These are phyloP conservation scores for Ephemerocybe angulata DNA, from an alignment of 768 basidiomycete species.

Conservation along the genomic window DNA sequence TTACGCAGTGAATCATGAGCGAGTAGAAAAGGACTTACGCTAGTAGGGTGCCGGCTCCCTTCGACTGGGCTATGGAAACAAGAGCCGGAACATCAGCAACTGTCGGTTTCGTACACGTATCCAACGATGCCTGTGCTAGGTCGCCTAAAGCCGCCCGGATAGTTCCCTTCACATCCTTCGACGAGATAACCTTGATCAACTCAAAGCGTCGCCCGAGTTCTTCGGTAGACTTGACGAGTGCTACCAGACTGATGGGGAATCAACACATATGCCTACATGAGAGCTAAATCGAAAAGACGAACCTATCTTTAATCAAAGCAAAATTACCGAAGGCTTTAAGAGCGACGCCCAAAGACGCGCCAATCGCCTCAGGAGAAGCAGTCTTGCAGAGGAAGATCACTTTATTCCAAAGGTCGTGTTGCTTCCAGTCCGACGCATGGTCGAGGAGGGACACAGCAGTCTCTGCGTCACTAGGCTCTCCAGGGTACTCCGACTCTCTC, in stretches of 20 bases:
- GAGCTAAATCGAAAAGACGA: not conserved
- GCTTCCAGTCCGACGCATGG: not conserved
- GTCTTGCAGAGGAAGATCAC: not conserved
- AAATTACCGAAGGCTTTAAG: not conserved
- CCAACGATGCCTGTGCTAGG: not conserved
- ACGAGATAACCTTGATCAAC: not conserved
- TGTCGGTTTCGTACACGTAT: not conserved
- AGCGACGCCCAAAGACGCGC: not conserved
- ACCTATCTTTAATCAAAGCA: not conserved
- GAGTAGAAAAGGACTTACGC: not conserved
- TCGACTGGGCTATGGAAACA: not conserved
- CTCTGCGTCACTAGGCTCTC: not conserved
- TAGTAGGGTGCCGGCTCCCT: not conserved
- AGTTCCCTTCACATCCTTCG: not conserved
- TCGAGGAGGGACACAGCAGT: not conserved
- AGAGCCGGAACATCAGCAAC: not conserved
- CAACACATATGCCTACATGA: not conserved
- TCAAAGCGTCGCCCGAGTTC: not conserved
- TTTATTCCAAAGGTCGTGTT: not conserved
- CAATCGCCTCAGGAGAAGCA: not conserved
- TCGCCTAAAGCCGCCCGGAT: not conserved
- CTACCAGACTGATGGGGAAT: not conserved
- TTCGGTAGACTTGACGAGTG: not conserved
- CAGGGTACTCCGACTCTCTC: too few species aligned
- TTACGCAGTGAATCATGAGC: too few species aligned